A percentile compares a stretch with the other conserved stretches of the same genome.
Evolutionary conservation across 257 asterid species (phyloP).

Genomic region (Solanum sejunctum): DNA sequence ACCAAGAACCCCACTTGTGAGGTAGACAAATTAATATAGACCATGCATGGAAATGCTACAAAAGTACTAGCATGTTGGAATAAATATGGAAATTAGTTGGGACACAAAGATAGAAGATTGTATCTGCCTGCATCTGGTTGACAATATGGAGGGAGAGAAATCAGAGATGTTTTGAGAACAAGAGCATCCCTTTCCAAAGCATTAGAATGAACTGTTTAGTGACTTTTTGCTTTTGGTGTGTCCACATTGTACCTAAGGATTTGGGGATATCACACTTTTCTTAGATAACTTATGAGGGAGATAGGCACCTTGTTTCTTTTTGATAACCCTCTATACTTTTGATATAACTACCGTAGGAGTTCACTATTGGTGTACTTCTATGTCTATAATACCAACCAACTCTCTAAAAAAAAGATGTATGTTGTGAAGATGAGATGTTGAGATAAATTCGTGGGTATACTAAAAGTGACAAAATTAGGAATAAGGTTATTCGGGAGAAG

Average conservation of each 20-base stretch:
- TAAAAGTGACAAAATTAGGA: too few species aligned
- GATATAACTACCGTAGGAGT: not conserved
- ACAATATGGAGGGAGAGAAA: not conserved
- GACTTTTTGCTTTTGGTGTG: not conserved
- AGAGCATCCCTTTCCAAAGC: not conserved
- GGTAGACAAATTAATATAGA: too few species aligned
- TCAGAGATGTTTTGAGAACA: not conserved
- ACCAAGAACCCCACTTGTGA: not conserved
- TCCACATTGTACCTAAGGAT: not conserved
- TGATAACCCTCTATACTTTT: not conserved
- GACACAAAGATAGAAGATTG: too few species aligned
- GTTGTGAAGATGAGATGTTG: too few species aligned
- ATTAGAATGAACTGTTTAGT: not conserved
- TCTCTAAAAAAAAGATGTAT: too few species aligned
- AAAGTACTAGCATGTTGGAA: not conserved
- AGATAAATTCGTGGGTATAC: too few species aligned
- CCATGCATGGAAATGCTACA: not conserved
- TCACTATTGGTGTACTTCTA: too few species aligned
- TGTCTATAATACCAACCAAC: too few species aligned
- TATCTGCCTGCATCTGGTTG: not conserved
- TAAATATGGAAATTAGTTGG: too few species aligned
- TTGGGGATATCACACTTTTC: not conserved
- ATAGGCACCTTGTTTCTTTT: not conserved
- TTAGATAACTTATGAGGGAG: not conserved
- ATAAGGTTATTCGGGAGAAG: too few species aligned